A percentile compares a stretch with the other conserved stretches of the same genome.
Evolutionary conservation across 1,284 basidiomycete genomes (phyloP).

Genomic region (Microbotryum silenes-acaulis): DNA sequence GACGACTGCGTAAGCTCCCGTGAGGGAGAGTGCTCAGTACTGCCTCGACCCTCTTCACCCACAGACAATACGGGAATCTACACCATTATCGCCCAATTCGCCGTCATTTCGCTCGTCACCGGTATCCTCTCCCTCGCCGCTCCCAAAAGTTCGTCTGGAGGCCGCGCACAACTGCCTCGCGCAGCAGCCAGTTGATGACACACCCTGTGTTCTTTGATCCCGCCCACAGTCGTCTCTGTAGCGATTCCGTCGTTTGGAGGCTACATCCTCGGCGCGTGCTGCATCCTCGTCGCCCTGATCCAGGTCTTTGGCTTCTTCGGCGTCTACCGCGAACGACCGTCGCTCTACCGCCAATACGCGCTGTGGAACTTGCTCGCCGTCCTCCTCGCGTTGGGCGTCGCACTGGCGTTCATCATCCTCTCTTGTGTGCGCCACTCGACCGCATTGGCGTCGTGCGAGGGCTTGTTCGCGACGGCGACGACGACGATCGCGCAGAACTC

Average conservation of each 20-base stretch:
- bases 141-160: slow-evolving; percentile 56
- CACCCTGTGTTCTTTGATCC: not conserved
- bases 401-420: slow-evolving; percentile 69
- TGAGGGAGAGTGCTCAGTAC: too few relatives aligned
- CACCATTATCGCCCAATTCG: slow-evolving; percentile 65
- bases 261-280: slow-evolving; percentile 64
- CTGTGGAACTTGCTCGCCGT: slow-evolving; percentile 50
- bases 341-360: not conserved
- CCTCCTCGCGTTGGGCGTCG: slow-evolving; percentile 58
- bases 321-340: slow-evolving; percentile 68
- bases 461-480: slow-evolving; percentile 50
- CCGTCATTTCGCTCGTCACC: slow-evolving; percentile 58
- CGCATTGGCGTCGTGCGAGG: slow-evolving; percentile 60
- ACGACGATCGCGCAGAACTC: slow-evolving; percentile 46
- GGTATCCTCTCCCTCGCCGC: slow-evolving; percentile 71
- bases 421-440: slow-evolving; percentile 64
- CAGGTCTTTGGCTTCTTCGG: slow-evolving; percentile 76
- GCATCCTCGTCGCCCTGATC: slow-evolving; percentile 60
- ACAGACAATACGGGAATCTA: slow-evolving; percentile 71
- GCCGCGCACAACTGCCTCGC: not conserved
- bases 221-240: slow-evolving; percentile 65
- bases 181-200: not conserved
- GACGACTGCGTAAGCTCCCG: not conserved
- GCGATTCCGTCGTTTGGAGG: slow-evolving; percentile 64
- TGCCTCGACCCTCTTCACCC: not conserved